phyloP scores from a whole-genome alignment of 192 early-diverging fungal species.

The Podila verticillata region DNA sequence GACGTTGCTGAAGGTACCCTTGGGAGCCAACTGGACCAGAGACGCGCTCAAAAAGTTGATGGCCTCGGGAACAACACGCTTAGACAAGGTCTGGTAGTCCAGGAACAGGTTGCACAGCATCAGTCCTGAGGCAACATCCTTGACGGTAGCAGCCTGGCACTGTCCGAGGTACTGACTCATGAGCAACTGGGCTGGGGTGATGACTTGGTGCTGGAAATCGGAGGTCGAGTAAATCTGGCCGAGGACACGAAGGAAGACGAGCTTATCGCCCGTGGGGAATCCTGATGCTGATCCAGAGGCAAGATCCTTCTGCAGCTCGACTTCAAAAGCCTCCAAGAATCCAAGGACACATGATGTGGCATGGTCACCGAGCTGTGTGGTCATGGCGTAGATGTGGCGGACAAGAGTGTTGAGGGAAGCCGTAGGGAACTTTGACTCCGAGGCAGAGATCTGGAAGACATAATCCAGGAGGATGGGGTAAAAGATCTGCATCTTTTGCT shows the following conservation, averaged over 20 bases:
- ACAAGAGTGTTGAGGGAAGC: slow-evolving; percentile 64
- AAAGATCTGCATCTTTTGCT: slow-evolving; percentile 73
- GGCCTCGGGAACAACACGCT: slow-evolving; percentile 79
- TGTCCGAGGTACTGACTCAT: slow-evolving; percentile 82
- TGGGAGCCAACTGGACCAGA: slow-evolving; percentile 57
- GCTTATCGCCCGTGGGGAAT: slow-evolving; percentile 64
- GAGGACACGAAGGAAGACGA: slow-evolving; percentile 75
- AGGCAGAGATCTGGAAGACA: slow-evolving; percentile 68
- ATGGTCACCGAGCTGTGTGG: slow-evolving; percentile 63
- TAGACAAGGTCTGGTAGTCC: slow-evolving; percentile 73
- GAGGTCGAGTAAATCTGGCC: slow-evolving; percentile 90
- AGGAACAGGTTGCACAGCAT: slow-evolving; percentile 77
- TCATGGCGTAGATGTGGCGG: slow-evolving; percentile 72
- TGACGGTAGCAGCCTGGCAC: slow-evolving; percentile 61
- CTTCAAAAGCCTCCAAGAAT: slow-evolving; percentile 63
- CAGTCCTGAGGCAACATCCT: slow-evolving; percentile 78
- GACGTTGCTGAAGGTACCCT: slow-evolving; percentile 31
- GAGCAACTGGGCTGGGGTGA: slow-evolving; percentile 86
- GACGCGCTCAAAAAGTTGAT: slow-evolving; percentile 69
- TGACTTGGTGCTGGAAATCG: slow-evolving; percentile 87
- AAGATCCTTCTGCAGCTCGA: slow-evolving; percentile 51
- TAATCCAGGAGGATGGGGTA: slow-evolving; percentile 77
- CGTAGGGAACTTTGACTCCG: slow-evolving; percentile 62
- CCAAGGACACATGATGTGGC: slow-evolving; percentile 67
- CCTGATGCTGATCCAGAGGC: slow-evolving; percentile 19